phyloP scores from a whole-genome alignment of 306 rosid genomes.

The Rosa rugosa region DNA sequence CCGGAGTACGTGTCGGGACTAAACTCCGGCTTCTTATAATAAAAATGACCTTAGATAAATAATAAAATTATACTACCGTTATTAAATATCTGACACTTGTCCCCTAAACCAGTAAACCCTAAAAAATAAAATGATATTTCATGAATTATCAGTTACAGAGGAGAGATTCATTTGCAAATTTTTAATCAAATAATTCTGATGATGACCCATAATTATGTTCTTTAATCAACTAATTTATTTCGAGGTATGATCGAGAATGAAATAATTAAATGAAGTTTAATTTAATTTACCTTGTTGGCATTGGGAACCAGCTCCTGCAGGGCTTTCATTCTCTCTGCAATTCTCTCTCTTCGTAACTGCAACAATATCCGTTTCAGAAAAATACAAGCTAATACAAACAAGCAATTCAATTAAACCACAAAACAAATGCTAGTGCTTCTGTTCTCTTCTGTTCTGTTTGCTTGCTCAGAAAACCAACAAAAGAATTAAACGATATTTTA shows the following conservation, averaged over 20 bases:
- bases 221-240: neutral
- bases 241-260: neutral
- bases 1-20: neutral
- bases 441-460: slow-evolving; percentile 28
- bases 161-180: neutral
- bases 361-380: slow-evolving; percentile 15
- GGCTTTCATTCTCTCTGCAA: slow-evolving; percentile 97
- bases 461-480: neutral
- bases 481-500: no score
- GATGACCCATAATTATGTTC: neutral
- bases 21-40: neutral
- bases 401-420: neutral
- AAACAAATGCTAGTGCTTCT: slow-evolving; percentile 9
- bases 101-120: neutral
- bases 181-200: neutral
- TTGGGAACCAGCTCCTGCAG: slow-evolving; percentile 97
- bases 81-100: slow-evolving; percentile 3
- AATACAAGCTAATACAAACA: neutral
- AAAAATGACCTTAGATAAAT: neutral
- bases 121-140: neutral
- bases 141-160: neutral
- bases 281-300: slow-evolving; percentile 70
- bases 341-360: slow-evolving; percentile 97
- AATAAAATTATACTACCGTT: neutral
- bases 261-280: neutral